Evolutionary conservation across 2,329 filamentous ascomycete genomes (phyloP).

Genomic region (Aspergillus ochraceus): DNA sequence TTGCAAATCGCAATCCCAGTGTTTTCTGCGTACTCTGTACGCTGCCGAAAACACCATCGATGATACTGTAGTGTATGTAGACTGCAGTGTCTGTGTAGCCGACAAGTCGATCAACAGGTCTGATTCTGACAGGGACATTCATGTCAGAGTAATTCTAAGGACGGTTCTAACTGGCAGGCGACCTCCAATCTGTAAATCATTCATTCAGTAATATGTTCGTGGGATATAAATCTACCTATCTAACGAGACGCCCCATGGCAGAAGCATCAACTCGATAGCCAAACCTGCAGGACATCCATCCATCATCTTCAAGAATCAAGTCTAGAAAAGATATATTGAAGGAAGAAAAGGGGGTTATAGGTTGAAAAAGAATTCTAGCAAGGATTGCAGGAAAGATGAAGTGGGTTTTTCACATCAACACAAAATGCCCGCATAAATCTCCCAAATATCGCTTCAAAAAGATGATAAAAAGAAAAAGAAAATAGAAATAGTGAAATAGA

Average conservation of each 20-base stretch:
- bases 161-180: too few species aligned
- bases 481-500: constrained; percentile 5
- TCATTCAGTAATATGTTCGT: background rate
- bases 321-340: background rate
- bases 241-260: background rate
- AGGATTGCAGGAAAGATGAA: constrained; percentile 6
- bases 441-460: constrained; percentile 35
- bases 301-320: background rate
- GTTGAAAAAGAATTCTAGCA: constrained; percentile 6
- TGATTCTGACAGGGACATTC: too few species aligned
- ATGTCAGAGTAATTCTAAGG: too few species aligned
- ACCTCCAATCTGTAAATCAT: background rate
- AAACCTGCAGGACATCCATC: background rate
- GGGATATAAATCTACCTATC: background rate
- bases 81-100: too few species aligned
- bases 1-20: background rate
- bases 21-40: too few species aligned
- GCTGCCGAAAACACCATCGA: too few species aligned
- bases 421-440: constrained; percentile 34
- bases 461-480: constrained; percentile 6
- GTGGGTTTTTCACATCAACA: constrained; percentile 20
- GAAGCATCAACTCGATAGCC: background rate
- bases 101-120: too few species aligned
- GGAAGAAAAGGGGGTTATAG: constrained; percentile 5
- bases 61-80: too few species aligned